Evolutionary conservation across 257 asterid species (phyloP).

Genomic region (Knoxia roxburghii): DNA sequence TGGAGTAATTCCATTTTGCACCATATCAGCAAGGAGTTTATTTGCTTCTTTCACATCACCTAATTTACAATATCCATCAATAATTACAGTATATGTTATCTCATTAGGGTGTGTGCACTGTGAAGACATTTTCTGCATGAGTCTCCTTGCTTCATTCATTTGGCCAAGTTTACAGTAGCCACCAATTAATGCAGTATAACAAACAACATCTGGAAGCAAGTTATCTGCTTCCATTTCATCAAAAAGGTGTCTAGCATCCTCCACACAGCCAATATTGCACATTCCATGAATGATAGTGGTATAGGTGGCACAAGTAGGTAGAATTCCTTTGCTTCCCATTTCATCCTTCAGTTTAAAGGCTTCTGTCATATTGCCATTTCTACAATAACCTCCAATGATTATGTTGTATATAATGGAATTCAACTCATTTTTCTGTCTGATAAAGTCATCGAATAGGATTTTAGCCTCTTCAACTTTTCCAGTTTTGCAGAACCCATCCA

Average conservation of each 20-base stretch:
- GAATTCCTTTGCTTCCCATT: conserved; percentile 54
- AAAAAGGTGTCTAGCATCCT: conserved; percentile 47
- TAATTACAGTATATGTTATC: conserved; percentile 69
- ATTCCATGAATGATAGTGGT: conserved; percentile 72
- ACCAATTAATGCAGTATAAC: conserved; percentile 74
- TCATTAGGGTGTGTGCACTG: conserved; percentile 52
- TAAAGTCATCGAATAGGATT: conserved; percentile 43
- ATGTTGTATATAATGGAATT: conserved; percentile 58
- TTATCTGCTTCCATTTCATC: conserved; percentile 61
- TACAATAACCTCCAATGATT: conserved; percentile 56
- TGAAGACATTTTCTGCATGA: conserved; percentile 65
- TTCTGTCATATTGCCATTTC: conserved; percentile 42
- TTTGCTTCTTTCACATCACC: conserved; percentile 55
- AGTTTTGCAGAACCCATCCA: conserved; percentile 59
- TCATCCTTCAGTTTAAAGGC: conserved; percentile 56
- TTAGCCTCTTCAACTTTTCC: conserved; percentile 55
- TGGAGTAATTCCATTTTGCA: conserved; percentile 53
- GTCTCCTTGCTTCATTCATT: conserved; percentile 52
- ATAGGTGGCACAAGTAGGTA: conserved; percentile 54
- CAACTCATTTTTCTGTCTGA: conserved; percentile 31
- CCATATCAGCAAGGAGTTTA: conserved; percentile 54
- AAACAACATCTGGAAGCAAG: conserved; percentile 63
- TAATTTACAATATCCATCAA: conserved; percentile 58
- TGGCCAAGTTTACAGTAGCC: conserved; percentile 78
- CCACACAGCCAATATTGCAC: conserved; percentile 46